Evolutionary conservation across 805 yeast species (phyloP).

Genomic region (Cyberlindnera suaveolens): DNA sequence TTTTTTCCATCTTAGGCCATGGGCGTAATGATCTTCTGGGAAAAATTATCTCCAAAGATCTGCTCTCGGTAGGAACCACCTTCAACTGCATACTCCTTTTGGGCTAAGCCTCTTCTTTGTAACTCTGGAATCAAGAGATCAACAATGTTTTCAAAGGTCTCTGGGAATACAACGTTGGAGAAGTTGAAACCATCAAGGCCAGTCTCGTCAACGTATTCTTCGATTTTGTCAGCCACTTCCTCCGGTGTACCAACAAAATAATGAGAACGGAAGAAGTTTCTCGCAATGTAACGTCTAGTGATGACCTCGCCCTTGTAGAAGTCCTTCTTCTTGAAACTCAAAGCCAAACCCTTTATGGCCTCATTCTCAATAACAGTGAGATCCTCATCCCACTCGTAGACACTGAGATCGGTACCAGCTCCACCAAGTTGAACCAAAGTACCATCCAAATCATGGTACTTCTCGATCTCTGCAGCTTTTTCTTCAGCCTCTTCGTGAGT

Average conservation of each 20-base stretch:
- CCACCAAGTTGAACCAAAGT: constrained; percentile 40
- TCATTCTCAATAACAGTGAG: constrained; percentile 30
- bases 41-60: constrained; percentile 23
- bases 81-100: constrained; percentile 25
- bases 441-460: constrained; percentile 34
- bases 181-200: constrained; percentile 40
- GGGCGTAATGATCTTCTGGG: constrained; percentile 20
- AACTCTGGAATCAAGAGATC: constrained; percentile 21
- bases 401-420: constrained; percentile 36
- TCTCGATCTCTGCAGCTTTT: constrained; percentile 28
- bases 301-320: constrained; percentile 22
- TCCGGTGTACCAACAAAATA: constrained; percentile 29
- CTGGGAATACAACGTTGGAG: constrained; percentile 34
- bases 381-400: constrained; percentile 41
- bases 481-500: constrained; percentile 37
- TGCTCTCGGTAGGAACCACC: constrained; percentile 34
- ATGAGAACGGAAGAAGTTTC: constrained; percentile 20
- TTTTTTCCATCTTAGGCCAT: constrained; percentile 17
- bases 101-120: constrained; percentile 31
- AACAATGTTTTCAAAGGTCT: constrained; percentile 35
- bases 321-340: constrained; percentile 21
- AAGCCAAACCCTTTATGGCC: constrained; percentile 29
- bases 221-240: constrained; percentile 37
- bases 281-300: constrained; percentile 25
- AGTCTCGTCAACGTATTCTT: constrained; percentile 33